Evolutionary conservation across 192 early-diverging fungal species (phyloP).

Genomic region (Mortierella claussenii): DNA sequence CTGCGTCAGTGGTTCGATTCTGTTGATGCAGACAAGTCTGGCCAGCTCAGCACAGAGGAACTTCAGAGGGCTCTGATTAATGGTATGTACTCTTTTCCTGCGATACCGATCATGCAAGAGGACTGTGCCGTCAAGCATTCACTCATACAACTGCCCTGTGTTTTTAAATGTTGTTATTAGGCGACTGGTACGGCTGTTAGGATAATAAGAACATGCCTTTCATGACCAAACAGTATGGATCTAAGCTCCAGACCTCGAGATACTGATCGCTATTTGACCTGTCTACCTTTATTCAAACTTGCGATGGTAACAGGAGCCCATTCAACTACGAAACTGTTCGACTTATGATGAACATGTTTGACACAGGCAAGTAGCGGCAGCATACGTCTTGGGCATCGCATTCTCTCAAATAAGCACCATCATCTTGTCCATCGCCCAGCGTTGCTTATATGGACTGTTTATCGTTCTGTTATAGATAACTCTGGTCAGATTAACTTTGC

Average conservation of each 20-base stretch:
- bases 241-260: too few relatives aligned
- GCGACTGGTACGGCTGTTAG: not conserved
- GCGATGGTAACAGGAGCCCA: conserved; percentile 81
- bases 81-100: conserved; percentile 46
- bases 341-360: conserved; percentile 85
- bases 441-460: not conserved
- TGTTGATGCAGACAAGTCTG: conserved; percentile 74
- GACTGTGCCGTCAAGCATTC: too few relatives aligned
- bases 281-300: too few relatives aligned
- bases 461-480: conserved; percentile 57
- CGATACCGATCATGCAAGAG: too few relatives aligned
- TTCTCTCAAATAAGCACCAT: too few relatives aligned
- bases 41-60: conserved; percentile 75
- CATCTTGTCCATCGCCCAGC: too few relatives aligned
- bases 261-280: too few relatives aligned
- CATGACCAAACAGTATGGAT: too few relatives aligned
- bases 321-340: conserved; percentile 87
- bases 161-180: too few relatives aligned
- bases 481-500: conserved; percentile 80
- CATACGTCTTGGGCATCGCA: too few relatives aligned
- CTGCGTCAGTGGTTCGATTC: conserved; percentile 66
- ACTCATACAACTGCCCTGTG: too few relatives aligned
- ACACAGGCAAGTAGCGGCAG: conserved; percentile 65
- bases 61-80: conserved; percentile 81
- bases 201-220: not conserved